Percentiles rank a stretch among this genome's conserved stretches.
Conservation (phyloP, 352 stramenopile species). For the Phytophthora pini region DNA sequence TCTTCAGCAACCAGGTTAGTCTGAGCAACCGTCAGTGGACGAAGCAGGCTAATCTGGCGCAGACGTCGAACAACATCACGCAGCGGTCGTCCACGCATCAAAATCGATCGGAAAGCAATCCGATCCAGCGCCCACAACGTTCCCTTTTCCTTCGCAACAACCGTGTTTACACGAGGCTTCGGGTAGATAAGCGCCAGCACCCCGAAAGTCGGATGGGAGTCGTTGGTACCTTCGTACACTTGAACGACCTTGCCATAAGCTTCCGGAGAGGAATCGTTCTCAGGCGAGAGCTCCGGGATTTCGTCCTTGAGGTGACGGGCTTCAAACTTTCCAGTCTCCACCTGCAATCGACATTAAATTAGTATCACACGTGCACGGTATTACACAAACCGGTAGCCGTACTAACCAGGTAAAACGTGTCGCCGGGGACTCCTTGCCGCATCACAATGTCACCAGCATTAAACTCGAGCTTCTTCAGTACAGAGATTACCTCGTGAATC, state of each 20-base stretch:
- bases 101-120: constrained; percentile 92
- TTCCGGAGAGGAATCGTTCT: constrained; percentile 34
- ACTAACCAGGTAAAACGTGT: constrained; percentile 94
- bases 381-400: background rate
- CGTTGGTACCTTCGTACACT: constrained; percentile 67
- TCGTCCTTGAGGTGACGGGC: constrained; percentile 65
- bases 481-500: constrained; percentile 88
- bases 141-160: constrained; percentile 69
- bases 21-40: constrained; percentile 86
- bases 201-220: constrained; percentile 83
- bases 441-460: constrained; percentile 91
- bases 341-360: constrained; percentile 35
- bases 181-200: constrained; percentile 91
- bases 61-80: constrained; percentile 82
- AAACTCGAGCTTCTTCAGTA: constrained; percentile 86
- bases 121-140: constrained; percentile 92
- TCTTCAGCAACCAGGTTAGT: constrained; percentile 91
- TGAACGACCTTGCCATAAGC: constrained; percentile 73
- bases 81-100: constrained; percentile 87
- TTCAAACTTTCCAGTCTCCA: constrained; percentile 83
- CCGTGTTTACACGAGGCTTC: constrained; percentile 78
- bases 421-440: constrained; percentile 90
- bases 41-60: constrained; percentile 83
- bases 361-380: background rate
- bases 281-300: constrained; percentile 7